Percentiles rank a stretch among this genome's conserved stretches.
Evolutionary conservation across 2,329 filamentous ascomycete species (phyloP).

Genomic region (Phialemoniopsis sp.): DNA sequence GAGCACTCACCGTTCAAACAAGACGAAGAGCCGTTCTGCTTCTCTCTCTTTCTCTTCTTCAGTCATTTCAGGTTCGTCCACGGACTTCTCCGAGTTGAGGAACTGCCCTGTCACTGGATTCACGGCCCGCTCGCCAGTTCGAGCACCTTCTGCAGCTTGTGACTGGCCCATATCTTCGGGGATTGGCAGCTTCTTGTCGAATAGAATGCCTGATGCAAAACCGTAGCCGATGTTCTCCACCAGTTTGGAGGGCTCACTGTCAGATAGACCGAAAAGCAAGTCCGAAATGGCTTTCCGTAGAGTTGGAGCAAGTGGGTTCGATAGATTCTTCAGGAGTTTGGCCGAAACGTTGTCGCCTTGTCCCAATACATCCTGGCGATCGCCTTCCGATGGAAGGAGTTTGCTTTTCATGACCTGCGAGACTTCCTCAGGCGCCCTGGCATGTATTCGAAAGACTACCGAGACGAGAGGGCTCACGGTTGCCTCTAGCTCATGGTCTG

Average conservation of each 20-base stretch:
- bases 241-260: conserved; percentile 73
- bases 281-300: conserved; percentile 72
- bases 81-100: conserved; percentile 61
- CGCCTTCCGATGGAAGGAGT: conserved; percentile 72
- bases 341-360: conserved; percentile 70
- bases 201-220: conserved; percentile 85
- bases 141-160: too few species aligned
- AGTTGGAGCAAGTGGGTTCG: conserved; percentile 65
- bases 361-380: conserved; percentile 75
- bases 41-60: conserved; percentile 89
- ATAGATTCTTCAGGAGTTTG: conserved; percentile 72
- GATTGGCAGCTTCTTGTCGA: conserved; percentile 76
- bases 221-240: conserved; percentile 93
- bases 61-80: conserved; percentile 69
- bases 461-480: conserved; percentile 70
- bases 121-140: conserved; percentile 38
- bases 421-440: conserved; percentile 59
- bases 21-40: conserved; percentile 81
- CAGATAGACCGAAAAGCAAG: conserved; percentile 83
- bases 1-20: conserved; percentile 73
- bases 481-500: conserved; percentile 67
- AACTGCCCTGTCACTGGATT: conserved; percentile 90
- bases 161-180: conserved; percentile 55
- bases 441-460: conserved; percentile 67
- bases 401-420: conserved; percentile 58